Base-by-base conservation (phyloP, 371 early-diverging fungal species). In the Mortierella sp. region DNA sequence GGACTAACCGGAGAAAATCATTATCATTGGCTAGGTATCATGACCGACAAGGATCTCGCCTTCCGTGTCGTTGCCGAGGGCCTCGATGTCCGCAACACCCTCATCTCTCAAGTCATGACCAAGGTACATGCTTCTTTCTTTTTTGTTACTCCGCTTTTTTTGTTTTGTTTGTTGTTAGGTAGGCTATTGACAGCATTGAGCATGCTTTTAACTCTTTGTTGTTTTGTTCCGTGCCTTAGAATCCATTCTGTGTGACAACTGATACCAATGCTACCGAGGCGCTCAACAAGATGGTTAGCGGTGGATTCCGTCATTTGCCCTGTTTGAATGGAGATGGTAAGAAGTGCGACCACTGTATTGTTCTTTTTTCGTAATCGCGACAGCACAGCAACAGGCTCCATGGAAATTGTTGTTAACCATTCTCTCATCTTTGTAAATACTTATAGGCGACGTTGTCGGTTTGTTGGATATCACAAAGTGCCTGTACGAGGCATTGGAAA, bases 401-500 rank as follows among this genome's bases (percentile, higher is more conserved):
- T 50, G 28, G 44, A n/a, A 9, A 13, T 24, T 44, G 21, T 13
- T 8, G 16, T 19, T 63, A 48, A 38, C 45, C 16, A 5, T 9
- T 31, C 24, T 19, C 21, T 54, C 57, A 45, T 21, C 72, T 77
- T 63, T 28, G 11, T 28, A 26, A 13, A 34, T 24, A 26, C 31
- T 55, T 44, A n/a, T 71, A 81, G 95, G 94, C 57, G 97, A 96
- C 80, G 96, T 98, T 58, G 96, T 98, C 72, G 98, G 98, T 24
- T 85, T 97, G 71, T 89, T 98, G 71, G 98, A 98, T 88, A 97
- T 98, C 82, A 97, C 98, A 74, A 97, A 97, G 81, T 97, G 97
- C 88, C 91, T 98, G 80, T 97, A 96, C 85, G 97, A 97, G 80
- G 95, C 97, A 38, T 89, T 98, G 50, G 97, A 97, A 77, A 96